A percentile compares a stretch with the other conserved stretches of the same genome.
Evolutionary conservation across 148 eudicot species (phyloP).

Genomic region (Selenicereus undatus): DNA sequence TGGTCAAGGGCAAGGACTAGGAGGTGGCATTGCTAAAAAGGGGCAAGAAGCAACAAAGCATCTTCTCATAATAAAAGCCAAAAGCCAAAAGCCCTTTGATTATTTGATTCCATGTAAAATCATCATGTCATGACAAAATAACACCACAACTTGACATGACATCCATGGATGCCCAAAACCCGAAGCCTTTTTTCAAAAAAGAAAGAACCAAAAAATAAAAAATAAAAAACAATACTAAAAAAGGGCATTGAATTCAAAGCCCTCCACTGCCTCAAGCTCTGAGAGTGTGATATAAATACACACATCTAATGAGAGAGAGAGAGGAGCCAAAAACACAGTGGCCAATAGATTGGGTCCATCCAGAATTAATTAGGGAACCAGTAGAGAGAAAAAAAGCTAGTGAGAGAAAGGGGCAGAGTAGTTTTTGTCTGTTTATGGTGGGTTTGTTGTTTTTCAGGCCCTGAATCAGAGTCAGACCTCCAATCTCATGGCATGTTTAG

Average conservation of each 20-base stretch:
- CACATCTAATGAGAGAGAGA: constrained; percentile 14
- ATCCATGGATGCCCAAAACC: constrained; percentile 6
- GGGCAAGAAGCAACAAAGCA: constrained; percentile 24
- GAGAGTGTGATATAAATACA: constrained; percentile 34
- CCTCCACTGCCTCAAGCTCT: constrained; percentile 16
- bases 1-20: constrained; percentile 11
- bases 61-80: constrained; percentile 15
- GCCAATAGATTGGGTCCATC: constrained; percentile 31
- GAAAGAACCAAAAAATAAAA: too few species aligned
- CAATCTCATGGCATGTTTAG: constrained; percentile 60
- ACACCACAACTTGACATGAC: constrained; percentile 30
- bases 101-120: constrained; percentile 18
- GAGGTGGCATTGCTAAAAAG: not conserved
- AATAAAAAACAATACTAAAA: not conserved
- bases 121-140: constrained; percentile 28
- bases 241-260: not conserved
- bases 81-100: not conserved
- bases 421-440: constrained; percentile 29
- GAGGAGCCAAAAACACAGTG: constrained; percentile 15
- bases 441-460: not conserved
- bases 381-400: constrained; percentile 6
- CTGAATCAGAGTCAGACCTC: not conserved
- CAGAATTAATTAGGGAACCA: constrained; percentile 15
- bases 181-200: not conserved
- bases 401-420: constrained; percentile 11